Conservation (phyloP, 306 rosid species). For the Acacia acuminata region DNA sequence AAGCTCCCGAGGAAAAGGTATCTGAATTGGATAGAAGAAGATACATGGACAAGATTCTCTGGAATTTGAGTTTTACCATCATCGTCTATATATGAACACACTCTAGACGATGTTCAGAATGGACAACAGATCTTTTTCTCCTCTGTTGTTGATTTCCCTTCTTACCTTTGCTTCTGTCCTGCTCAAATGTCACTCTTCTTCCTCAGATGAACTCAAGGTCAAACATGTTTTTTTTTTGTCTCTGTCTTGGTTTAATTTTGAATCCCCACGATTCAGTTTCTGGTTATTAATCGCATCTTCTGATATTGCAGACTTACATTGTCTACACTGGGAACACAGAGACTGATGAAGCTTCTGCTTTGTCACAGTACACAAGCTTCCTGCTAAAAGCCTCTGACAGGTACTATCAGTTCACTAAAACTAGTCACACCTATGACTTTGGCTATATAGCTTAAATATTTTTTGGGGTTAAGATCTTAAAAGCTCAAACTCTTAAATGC, state of each 20-base stretch:
- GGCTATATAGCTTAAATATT: too few relatives aligned
- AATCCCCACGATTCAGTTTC: slow-evolving; percentile 7
- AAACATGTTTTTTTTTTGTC: background rate
- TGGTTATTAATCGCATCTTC: background rate
- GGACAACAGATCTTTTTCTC: slow-evolving; percentile 5
- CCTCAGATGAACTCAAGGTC: slow-evolving; percentile 22
- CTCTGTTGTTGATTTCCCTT: slow-evolving; percentile 11
- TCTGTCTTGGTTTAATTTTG: background rate
- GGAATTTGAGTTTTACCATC: background rate
- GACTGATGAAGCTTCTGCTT: slow-evolving; percentile 18
- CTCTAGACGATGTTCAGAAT: background rate
- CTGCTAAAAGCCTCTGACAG: slow-evolving; percentile 40
- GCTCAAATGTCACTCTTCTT: slow-evolving; percentile 27
- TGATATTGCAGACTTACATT: slow-evolving; percentile 45
- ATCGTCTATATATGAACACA: background rate
- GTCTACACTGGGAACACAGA: slow-evolving; percentile 42
- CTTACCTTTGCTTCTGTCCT: slow-evolving; percentile 19
- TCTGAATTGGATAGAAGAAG: background rate
- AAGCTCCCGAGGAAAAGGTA: background rate
- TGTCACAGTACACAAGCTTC: slow-evolving; percentile 33
- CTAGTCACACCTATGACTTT: background rate
- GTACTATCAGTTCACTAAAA: slow-evolving; percentile 5
- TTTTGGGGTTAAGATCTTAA: too few relatives aligned
- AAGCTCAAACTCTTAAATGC: background rate
- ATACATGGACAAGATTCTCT: background rate